A percentile compares a stretch with the other conserved stretches of the same genome.
Evolutionary conservation across 225 moss, liverwort and hornwort species (phyloP).

Genomic region (Sphagnum tenellum): DNA sequence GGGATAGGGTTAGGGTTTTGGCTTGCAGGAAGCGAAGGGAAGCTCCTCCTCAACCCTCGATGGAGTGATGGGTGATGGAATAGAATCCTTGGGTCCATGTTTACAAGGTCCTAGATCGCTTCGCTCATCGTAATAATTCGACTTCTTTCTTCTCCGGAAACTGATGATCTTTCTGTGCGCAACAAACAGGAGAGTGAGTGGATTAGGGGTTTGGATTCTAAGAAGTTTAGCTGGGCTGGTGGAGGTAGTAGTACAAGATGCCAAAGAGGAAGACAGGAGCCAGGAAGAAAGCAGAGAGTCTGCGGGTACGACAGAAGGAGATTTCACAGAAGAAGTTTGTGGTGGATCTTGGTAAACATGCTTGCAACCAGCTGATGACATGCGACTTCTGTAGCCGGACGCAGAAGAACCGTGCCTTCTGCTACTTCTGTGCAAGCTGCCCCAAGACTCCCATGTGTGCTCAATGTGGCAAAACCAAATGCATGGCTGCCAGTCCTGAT

Average conservation of each 20-base stretch:
- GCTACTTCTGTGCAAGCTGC: slow-evolving; percentile 85
- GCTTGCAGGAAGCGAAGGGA: no score
- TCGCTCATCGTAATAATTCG: no score
- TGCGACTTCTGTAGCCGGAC: slow-evolving; percentile 66
- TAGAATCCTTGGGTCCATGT: no score
- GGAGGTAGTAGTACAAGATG: slow-evolving; percentile 25
- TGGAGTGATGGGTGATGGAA: no score
- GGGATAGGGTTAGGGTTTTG: no score
- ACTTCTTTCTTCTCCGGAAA: no score
- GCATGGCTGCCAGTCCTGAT: slow-evolving; percentile 83
- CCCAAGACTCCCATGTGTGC: slow-evolving; percentile 81
- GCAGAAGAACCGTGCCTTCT: slow-evolving; percentile 92
- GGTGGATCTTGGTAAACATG: slow-evolving; percentile 96
- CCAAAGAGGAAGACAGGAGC: slow-evolving; percentile 98
- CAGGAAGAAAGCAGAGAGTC: slow-evolving; percentile 92
- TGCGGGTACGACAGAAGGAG: slow-evolving; percentile 84
- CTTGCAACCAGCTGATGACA: slow-evolving; percentile 80
- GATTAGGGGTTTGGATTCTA: no score
- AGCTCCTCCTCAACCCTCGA: no score
- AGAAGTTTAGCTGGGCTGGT: no score
- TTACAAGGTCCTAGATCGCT: no score
- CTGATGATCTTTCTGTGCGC: no score
- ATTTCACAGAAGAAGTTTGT: slow-evolving; percentile 84
- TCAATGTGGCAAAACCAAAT: slow-evolving; percentile 96
- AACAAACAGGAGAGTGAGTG: no score